Evolutionary conservation across 2,329 filamentous ascomycete species (phyloP).

Genomic region (Blumeriella jaapii): DNA sequence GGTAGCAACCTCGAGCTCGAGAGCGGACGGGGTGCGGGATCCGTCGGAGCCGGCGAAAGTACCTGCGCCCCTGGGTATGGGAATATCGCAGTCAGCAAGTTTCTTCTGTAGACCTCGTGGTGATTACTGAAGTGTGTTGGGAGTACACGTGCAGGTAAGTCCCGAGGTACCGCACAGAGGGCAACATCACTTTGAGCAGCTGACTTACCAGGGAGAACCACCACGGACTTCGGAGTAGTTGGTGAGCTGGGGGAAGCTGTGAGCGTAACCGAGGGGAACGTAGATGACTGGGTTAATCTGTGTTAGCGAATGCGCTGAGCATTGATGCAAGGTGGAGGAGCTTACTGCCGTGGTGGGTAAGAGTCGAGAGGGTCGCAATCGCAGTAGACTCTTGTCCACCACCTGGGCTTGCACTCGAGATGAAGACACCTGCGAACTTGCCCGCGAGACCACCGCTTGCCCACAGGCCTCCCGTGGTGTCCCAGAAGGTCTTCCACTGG

Average conservation of each 20-base stretch:
- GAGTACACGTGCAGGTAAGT: too few relatives aligned
- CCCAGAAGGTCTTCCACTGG: conserved; percentile 86
- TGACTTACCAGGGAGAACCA: conserved; percentile 77
- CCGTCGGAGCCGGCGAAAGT: conserved; percentile 50
- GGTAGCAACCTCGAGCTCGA: conserved; percentile 69
- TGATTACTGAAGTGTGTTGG: too few relatives aligned
- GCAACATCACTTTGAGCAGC: conserved; percentile 40
- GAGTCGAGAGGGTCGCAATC: conserved; percentile 69
- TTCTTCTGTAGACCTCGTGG: too few relatives aligned
- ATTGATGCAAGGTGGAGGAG: not conserved
- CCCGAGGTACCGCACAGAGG: too few relatives aligned
- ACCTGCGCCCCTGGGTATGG: conserved; percentile 5
- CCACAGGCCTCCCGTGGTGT: conserved; percentile 83
- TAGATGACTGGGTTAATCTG: conserved; percentile 52
- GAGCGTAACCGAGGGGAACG: conserved; percentile 90
- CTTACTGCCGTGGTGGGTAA: conserved; percentile 70
- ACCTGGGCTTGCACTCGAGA: conserved; percentile 72
- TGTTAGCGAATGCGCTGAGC: not conserved
- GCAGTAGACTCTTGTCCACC: conserved; percentile 91
- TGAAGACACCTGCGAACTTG: conserved; percentile 85
- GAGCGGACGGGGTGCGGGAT: conserved; percentile 63
- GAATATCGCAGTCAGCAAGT: too few relatives aligned
- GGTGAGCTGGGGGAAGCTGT: conserved; percentile 56
- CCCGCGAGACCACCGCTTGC: conserved; percentile 62
- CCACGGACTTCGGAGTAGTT: conserved; percentile 74